Conservation (phyloP, 192 early-diverging fungal genomes). For the Gamsiella multidivaricata region DNA sequence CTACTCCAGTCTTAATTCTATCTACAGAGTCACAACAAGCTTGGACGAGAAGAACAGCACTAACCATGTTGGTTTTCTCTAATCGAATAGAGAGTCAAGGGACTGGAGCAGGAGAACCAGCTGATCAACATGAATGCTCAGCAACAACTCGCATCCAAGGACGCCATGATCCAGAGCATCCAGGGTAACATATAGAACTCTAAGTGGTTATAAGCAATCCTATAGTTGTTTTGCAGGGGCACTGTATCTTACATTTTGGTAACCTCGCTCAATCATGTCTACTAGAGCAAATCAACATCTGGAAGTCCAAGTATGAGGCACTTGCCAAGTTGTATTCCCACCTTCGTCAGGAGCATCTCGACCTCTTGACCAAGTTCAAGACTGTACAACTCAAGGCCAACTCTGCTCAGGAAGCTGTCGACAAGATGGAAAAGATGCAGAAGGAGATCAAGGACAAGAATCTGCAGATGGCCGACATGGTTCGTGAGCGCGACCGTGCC, state of each 20-base stretch:
- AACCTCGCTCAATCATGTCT: too few species aligned
- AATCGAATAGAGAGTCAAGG: slow-evolving; percentile 73
- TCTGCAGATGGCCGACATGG: slow-evolving; percentile 77
- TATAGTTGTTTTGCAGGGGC: neutral
- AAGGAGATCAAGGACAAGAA: slow-evolving; percentile 80
- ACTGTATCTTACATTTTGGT: neutral
- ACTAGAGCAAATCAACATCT: slow-evolving; percentile 90
- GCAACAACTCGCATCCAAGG: slow-evolving; percentile 83
- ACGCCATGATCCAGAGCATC: slow-evolving; percentile 83
- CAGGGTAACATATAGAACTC: too few species aligned
- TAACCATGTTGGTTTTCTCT: neutral
- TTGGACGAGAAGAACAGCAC: too few species aligned
- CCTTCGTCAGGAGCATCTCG: slow-evolving; percentile 94
- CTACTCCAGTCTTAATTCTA: too few species aligned
- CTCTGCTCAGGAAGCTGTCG: slow-evolving; percentile 84
- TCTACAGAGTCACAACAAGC: too few species aligned
- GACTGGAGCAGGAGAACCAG: slow-evolving; percentile 85
- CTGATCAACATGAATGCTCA: slow-evolving; percentile 74
- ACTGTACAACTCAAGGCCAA: slow-evolving; percentile 83
- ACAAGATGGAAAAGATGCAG: slow-evolving; percentile 84
- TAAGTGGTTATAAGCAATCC: neutral
- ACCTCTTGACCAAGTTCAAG: slow-evolving; percentile 92
- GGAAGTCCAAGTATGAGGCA: slow-evolving; percentile 98
- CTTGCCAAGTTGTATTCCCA: slow-evolving; percentile 98
- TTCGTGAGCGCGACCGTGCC: slow-evolving; percentile 90